Base-by-base conservation (phyloP, 129 eudicot genomes). In the Logfia minima region DNA sequence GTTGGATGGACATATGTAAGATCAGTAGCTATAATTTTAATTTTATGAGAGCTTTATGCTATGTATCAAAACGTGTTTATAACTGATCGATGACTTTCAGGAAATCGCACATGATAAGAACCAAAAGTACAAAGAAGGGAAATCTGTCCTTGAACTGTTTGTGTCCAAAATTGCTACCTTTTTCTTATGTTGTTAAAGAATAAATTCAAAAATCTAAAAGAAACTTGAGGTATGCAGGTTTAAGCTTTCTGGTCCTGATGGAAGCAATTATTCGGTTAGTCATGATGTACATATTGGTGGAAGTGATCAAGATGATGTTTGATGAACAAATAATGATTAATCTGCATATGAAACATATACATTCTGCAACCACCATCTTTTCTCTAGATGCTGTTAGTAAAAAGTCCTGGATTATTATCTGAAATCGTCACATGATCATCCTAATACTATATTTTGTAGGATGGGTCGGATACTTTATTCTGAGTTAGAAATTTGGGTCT, bases 71-170 rank as follows among this genome's bases (percentile, higher is more conserved):
- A 43, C 4, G 6, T 4, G 16, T 70, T 68, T 35, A 68, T n/a
- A 68, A 68, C 21, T 21, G 55, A 39, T 68, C 28, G 3, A 26
- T 18, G 23, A 51, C 14, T 71, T 84, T 79, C 91, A 89, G 92
- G 92, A 92, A 78, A 84, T 75, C 63, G 96, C 92, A 31, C 88
- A 81, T 60, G 92, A 87, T 43, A 85, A 80, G 87, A 81, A 79
- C 80, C 96, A 92, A 74, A 89, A 87, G 83, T 92, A 92, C 91
- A 92, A 87, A 81, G 97, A 92, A 83, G 98, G 98, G 56, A 92
- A 92, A 85, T 92, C 96, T 1, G 91, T 92, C 48, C 92, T 92
- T 4, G 98, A 92, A 64, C 84, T 93, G 93, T 91, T 60, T 64
- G 86, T 34, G 66, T 56, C 52, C 26, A 10, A 14, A 3, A 24